A percentile compares a stretch with the other conserved stretches of the same genome.
Conservation (phyloP, 179 eudicot genomes). For the Amaranthus tricolor region DNA sequence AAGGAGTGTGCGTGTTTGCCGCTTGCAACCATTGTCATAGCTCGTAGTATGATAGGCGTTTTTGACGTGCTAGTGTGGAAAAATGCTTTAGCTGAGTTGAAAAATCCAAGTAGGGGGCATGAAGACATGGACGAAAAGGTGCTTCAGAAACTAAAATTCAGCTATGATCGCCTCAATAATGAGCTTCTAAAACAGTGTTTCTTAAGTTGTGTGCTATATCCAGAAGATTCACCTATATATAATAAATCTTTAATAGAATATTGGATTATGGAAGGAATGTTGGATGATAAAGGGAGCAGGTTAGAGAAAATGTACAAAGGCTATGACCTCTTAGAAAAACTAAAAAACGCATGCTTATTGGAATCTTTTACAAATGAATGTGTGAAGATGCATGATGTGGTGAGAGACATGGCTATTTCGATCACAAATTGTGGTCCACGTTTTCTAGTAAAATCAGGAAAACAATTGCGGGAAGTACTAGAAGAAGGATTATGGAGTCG, state of each 20-base stretch:
- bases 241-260: not conserved
- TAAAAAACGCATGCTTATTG: constrained; percentile 6
- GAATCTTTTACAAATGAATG: not conserved
- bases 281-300: constrained; percentile 11
- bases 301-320: constrained; percentile 6
- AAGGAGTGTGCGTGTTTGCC: constrained; percentile 17
- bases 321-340: not conserved
- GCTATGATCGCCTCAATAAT: constrained; percentile 16
- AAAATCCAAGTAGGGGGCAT: not conserved
- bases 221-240: not conserved
- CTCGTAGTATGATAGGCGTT: constrained; percentile 13
- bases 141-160: constrained; percentile 1
- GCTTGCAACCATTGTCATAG: constrained; percentile 17
- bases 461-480: not conserved
- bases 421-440: not conserved
- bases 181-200: constrained; percentile 1
- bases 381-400: constrained; percentile 24
- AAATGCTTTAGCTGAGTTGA: constrained; percentile 14
- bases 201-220: constrained; percentile 13
- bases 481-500: constrained; percentile 9
- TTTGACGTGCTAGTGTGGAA: constrained; percentile 15
- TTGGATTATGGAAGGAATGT: constrained; percentile 18
- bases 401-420: constrained; percentile 21
- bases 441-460: constrained; percentile 14
- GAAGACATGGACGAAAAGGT: constrained; percentile 1